phyloP scores from a whole-genome alignment of 2,329 filamentous ascomycete genomes.

The Alternaria alternata region DNA sequence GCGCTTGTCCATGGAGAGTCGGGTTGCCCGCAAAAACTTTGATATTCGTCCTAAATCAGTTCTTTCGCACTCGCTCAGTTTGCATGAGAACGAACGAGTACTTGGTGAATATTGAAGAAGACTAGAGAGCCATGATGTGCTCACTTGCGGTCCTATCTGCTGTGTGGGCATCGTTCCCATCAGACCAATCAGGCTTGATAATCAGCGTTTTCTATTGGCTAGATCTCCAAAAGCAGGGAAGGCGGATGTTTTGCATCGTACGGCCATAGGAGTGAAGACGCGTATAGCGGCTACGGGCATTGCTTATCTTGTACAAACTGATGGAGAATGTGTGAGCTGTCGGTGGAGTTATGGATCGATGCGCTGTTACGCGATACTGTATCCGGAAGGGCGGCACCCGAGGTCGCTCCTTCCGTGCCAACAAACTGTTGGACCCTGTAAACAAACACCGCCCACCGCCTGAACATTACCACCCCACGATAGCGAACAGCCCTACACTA shows the following conservation, averaged over 20 bases:
- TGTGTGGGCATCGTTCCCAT: neutral
- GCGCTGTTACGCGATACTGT: constrained; percentile 15
- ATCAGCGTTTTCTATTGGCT: neutral
- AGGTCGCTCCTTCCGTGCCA: constrained; percentile 17
- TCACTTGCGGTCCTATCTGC: neutral
- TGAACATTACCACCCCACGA: constrained; percentile 13
- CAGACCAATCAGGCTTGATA: neutral
- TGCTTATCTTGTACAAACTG: constrained; percentile 4
- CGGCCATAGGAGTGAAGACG: neutral
- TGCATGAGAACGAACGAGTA: neutral
- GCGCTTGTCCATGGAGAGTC: neutral
- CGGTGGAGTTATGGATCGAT: constrained; percentile 11
- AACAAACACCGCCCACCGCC: constrained; percentile 17
- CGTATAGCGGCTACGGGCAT: constrained; percentile 2
- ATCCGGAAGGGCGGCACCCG: constrained; percentile 13
- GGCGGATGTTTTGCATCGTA: neutral
- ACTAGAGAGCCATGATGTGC: neutral
- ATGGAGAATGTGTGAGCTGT: constrained; percentile 1
- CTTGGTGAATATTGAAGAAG: neutral
- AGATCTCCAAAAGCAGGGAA: neutral
- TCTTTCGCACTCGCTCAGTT: neutral
- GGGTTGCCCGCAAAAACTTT: neutral
- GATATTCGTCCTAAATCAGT: neutral
- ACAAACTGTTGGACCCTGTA: constrained; percentile 14
- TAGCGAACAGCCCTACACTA: neutral